These are phyloP conservation scores for Sporisorium exsertum DNA, from an alignment of 1,284 basidiomycete species.

Conservation along the genomic window DNA sequence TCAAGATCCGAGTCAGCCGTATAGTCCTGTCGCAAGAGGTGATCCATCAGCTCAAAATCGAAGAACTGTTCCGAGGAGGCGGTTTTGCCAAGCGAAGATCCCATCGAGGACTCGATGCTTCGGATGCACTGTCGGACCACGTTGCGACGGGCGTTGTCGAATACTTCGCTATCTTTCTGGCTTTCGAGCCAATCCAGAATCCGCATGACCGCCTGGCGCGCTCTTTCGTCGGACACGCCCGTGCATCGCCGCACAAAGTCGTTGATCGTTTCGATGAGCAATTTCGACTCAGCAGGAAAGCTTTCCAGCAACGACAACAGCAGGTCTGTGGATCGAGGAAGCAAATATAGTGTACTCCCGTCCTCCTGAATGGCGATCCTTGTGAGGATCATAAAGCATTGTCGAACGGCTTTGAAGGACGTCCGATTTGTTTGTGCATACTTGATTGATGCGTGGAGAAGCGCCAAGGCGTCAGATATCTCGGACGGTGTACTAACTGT, in stretches of 20 bases:
- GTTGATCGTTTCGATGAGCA: background rate
- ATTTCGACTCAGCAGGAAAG: slow-evolving; percentile 6
- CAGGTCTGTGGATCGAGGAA: slow-evolving; percentile 22
- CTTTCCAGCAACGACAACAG: slow-evolving; percentile 8
- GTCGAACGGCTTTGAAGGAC: slow-evolving; percentile 5
- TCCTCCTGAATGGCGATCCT: background rate
- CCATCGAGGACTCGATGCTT: slow-evolving; percentile 19
- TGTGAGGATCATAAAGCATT: slow-evolving; percentile 15
- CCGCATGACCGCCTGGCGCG: slow-evolving; percentile 19
- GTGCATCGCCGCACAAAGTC: slow-evolving; percentile 19
- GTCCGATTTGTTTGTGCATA: background rate
- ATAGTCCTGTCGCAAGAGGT: slow-evolving; percentile 6
- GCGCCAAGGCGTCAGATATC: slow-evolving; percentile 33
- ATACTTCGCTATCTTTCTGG: background rate
- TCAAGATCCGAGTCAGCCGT: slow-evolving; percentile 2
- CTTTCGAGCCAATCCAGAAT: slow-evolving; percentile 16
- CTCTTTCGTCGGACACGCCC: slow-evolving; percentile 17
- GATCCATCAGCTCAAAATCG: slow-evolving; percentile 24
- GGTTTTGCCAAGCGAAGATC: background rate
- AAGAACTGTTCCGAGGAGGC: slow-evolving; percentile 22
- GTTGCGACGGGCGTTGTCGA: slow-evolving; percentile 2
- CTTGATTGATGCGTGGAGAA: slow-evolving; percentile 8
- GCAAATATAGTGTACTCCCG: slow-evolving; percentile 18
- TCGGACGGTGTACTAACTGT: slow-evolving; percentile 29
- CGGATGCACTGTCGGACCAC: slow-evolving; percentile 13